Evolutionary conservation across 345 rosid genomes (phyloP).

Genomic region (Passiflora organensis): DNA sequence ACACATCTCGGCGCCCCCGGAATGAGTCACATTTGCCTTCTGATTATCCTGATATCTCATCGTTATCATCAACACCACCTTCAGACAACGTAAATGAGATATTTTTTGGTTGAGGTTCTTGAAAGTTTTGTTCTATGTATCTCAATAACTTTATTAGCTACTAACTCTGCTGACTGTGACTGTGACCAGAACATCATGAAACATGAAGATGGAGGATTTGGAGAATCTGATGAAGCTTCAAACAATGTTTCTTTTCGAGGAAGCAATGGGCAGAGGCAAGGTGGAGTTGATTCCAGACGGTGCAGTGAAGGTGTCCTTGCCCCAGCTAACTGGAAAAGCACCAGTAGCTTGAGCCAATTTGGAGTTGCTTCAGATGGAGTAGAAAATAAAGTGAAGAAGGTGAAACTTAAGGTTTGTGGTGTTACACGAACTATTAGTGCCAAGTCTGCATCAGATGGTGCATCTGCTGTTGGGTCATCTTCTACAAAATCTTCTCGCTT

Average conservation of each 20-base stretch:
- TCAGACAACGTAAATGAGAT: conserved; percentile 45
- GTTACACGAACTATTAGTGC: conserved; percentile 25
- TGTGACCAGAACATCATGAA: conserved; percentile 40
- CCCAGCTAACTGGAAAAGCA: conserved; percentile 26
- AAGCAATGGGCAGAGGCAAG: conserved; percentile 23
- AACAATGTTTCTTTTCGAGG: conserved; percentile 51
- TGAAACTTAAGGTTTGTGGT: conserved; percentile 27
- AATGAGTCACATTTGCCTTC: conserved; percentile 46
- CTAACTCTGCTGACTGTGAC: conserved; percentile 15
- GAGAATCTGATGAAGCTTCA: conserved; percentile 70
- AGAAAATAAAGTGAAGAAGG: conserved; percentile 29
- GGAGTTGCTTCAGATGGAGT: conserved; percentile 16
- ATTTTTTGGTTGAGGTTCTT: conserved; percentile 5
- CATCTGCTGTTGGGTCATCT: conserved; percentile 26
- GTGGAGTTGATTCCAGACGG: conserved; percentile 33
- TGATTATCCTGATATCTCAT: conserved; percentile 48
- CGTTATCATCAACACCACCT: conserved; percentile 67
- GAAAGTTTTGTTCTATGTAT: conserved; percentile 5
- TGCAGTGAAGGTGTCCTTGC: conserved; percentile 31
- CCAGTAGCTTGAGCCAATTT: conserved; percentile 8
- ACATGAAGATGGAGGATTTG: conserved; percentile 45
- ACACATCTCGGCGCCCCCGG: conserved; percentile 57
- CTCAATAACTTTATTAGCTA: conserved; percentile 18
- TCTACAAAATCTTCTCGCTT: conserved; percentile 22
- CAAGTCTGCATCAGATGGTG: conserved; percentile 27